These are phyloP conservation scores for Penicillium sumatraense DNA, from an alignment of 2,329 filamentous ascomycete genomes.

Conservation along the genomic window DNA sequence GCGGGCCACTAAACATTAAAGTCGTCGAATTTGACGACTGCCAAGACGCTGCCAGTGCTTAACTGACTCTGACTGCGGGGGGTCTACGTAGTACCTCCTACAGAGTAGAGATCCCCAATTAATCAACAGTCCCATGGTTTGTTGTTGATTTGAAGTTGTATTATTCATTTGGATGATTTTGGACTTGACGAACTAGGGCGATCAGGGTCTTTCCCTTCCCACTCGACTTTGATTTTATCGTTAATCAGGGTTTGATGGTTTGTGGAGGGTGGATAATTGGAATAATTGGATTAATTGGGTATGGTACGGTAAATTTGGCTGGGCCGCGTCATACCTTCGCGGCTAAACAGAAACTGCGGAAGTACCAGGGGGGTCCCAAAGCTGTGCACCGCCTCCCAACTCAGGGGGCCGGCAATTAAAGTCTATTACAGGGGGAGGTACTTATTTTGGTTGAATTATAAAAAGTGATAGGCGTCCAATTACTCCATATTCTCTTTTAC, in stretches of 20 bases:
- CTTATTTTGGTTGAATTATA: no score
- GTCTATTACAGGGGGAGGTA: no score
- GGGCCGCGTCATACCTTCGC: constrained; percentile 3
- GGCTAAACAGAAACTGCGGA: not conserved
- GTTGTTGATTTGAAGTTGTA: no score
- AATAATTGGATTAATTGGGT: no score
- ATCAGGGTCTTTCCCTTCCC: not conserved
- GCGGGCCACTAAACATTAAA: not conserved
- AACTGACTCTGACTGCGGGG: not conserved
- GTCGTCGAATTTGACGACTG: not conserved
- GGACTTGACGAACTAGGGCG: not conserved
- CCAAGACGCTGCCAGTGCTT: not conserved
- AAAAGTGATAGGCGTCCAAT: no score
- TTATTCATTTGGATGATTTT: not conserved
- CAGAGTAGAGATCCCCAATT: no score
- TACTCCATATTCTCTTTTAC: no score
- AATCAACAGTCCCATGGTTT: no score
- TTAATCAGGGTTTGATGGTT: not conserved
- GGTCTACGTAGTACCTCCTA: no score
- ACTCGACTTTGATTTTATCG: not conserved
- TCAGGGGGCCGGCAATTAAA: not conserved
- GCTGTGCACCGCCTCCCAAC: constrained; percentile 1
- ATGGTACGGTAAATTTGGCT: constrained; percentile 5
- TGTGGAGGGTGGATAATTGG: constrained; percentile 1
- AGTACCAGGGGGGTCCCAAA: not conserved